These are phyloP conservation scores for Xylaria grammica DNA, from an alignment of 495 filamentous ascomycete genomes.

Conservation along the genomic window DNA sequence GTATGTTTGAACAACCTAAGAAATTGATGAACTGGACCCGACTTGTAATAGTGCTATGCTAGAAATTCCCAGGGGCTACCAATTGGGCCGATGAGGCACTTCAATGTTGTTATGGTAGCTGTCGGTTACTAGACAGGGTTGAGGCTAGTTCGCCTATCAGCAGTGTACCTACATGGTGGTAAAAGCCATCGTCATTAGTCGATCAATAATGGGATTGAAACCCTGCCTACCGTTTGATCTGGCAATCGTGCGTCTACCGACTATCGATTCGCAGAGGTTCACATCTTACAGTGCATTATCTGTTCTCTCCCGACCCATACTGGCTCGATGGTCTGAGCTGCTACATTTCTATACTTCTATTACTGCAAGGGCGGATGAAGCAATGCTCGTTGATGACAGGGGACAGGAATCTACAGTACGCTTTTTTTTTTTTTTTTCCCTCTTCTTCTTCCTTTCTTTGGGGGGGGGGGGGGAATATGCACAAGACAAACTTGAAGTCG, in stretches of 20 bases:
- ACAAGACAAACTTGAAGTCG: no score
- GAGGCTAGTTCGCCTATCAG: conserved; percentile 13
- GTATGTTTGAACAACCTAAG: neutral
- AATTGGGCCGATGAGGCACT: conserved; percentile 1
- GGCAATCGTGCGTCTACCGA: neutral
- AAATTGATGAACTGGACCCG: neutral
- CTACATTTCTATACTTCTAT: neutral
- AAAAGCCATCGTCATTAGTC: conserved; percentile 8
- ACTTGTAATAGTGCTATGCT: neutral
- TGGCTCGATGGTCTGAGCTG: conserved; percentile 1
- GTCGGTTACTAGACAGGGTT: conserved; percentile 1
- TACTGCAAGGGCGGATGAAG: neutral
- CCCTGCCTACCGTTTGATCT: conserved; percentile 5
- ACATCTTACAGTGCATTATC: neutral
- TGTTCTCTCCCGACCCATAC: neutral
- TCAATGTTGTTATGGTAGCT: conserved; percentile 7
- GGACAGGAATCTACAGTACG: conserved; percentile 3
- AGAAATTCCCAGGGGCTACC: no score
- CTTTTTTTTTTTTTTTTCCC: no score
- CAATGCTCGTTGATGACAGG: conserved; percentile 9
- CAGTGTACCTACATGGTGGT: conserved; percentile 12
- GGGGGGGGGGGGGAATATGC: no score
- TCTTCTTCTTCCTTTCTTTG: no score
- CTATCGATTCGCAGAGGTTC: neutral
- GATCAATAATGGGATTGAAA: conserved; percentile 8